Evolutionary conservation across 176 grass and related monocot genomes (phyloP).

Genomic region (Stipa capillata): DNA sequence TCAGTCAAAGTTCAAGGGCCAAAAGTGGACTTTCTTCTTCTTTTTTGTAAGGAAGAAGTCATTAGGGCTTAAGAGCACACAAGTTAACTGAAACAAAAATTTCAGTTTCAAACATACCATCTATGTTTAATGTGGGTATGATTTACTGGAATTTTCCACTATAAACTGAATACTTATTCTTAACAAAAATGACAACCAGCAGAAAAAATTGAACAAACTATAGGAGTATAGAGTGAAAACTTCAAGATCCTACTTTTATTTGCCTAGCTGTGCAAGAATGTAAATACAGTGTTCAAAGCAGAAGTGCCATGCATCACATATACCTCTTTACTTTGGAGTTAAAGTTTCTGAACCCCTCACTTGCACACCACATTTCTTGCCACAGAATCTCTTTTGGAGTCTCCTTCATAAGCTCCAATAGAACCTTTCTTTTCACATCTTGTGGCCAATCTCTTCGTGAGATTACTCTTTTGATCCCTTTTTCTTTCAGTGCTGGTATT

Average conservation of each 20-base stretch:
- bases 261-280: constrained; percentile 1
- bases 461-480: constrained; percentile 98
- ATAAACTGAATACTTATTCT: not conserved
- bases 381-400: constrained; percentile 86
- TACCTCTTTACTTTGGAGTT: constrained; percentile 91
- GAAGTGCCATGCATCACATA: not conserved
- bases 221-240: not conserved
- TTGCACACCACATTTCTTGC: constrained; percentile 97
- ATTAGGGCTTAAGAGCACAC: not conserved
- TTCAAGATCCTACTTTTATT: constrained; percentile 2
- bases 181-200: not conserved
- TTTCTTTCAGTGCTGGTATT: constrained; percentile 98
- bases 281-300: constrained; percentile 18
- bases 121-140: not conserved
- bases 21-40: too few species aligned
- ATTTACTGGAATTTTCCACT: not conserved
- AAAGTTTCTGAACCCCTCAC: constrained; percentile 90
- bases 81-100: not conserved
- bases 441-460: constrained; percentile 96
- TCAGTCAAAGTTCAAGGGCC: too few species aligned
- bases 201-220: not conserved
- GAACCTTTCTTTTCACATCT: constrained; percentile 92
- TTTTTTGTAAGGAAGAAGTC: constrained; percentile 8
- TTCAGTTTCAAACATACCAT: not conserved
- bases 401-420: constrained; percentile 96